Conservation (phyloP, 176 grass and related monocot genomes). For the Carex pumila region DNA sequence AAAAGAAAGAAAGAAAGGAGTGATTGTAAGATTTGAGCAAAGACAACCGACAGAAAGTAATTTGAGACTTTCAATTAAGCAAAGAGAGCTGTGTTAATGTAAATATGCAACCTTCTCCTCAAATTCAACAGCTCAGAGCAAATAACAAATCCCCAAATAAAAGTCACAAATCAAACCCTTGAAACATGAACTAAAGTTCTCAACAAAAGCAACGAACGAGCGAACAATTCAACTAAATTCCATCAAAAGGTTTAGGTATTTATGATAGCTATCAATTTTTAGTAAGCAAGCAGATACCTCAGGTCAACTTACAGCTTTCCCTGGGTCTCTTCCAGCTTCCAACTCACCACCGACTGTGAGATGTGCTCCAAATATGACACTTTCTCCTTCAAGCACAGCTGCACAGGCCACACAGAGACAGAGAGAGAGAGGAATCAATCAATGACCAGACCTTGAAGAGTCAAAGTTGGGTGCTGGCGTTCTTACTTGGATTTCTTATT, state of each 20-base stretch:
- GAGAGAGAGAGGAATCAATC: not conserved
- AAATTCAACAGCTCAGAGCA: not conserved
- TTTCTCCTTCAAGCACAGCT: not conserved
- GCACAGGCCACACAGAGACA: not conserved
- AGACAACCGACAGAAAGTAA: not conserved
- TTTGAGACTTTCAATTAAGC: not conserved
- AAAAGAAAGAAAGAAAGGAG: too few relatives aligned
- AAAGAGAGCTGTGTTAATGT: not conserved
- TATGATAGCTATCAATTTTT: not conserved
- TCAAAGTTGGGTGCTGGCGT: constrained; percentile 19
- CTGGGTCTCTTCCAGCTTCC: not conserved
- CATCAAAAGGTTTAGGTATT: not conserved
- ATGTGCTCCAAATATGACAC: not conserved
- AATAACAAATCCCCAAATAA: not conserved
- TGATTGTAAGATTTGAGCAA: not conserved
- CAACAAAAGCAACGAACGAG: not conserved
- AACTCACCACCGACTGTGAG: not conserved
- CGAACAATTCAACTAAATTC: not conserved
- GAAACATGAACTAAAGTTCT: not conserved
- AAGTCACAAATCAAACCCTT: not conserved
- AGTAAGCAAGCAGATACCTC: not conserved
- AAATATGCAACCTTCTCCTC: not conserved
- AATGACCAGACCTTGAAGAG: constrained; percentile 1
- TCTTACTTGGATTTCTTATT: not conserved
- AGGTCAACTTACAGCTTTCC: not conserved